phyloP scores from a whole-genome alignment of 768 basidiomycete species.

The Mycena indigotica region DNA sequence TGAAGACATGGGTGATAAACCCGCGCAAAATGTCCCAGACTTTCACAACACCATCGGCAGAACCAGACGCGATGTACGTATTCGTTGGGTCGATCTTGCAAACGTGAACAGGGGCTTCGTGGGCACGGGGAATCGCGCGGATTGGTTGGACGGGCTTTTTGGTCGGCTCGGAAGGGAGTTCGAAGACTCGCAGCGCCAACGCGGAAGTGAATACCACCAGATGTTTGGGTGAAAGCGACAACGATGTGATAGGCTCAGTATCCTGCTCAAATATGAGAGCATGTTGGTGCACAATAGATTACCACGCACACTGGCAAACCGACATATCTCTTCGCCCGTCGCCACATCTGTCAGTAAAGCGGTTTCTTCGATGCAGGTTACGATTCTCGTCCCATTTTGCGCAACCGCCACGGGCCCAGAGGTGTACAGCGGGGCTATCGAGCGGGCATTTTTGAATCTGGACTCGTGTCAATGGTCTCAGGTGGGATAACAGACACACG shows the following conservation, averaged over 20 bases:
- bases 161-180: constrained; percentile 59
- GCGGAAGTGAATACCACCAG: constrained; percentile 82
- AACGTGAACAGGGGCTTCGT: constrained; percentile 93
- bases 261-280: constrained; percentile 54
- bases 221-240: constrained; percentile 77
- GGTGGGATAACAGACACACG: constrained; percentile 25
- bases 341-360: constrained; percentile 81
- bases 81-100: constrained; percentile 84
- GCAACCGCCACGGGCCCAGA: constrained; percentile 83
- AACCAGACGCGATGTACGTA: constrained; percentile 90
- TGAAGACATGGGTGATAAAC: constrained; percentile 91
- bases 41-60: constrained; percentile 95
- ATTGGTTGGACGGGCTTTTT: constrained; percentile 63
- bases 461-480: constrained; percentile 16
- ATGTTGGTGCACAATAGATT: not conserved
- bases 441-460: constrained; percentile 76
- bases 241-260: constrained; percentile 78
- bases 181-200: constrained; percentile 80
- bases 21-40: constrained; percentile 91
- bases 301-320: constrained; percentile 75
- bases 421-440: constrained; percentile 83
- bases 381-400: constrained; percentile 73
- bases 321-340: constrained; percentile 73
- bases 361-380: constrained; percentile 87
- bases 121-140: constrained; percentile 80